A percentile compares a stretch with the other conserved stretches of the same genome.
Evolutionary conservation across 305 asterid species (phyloP).

Genomic region (Solanum hybrid): DNA sequence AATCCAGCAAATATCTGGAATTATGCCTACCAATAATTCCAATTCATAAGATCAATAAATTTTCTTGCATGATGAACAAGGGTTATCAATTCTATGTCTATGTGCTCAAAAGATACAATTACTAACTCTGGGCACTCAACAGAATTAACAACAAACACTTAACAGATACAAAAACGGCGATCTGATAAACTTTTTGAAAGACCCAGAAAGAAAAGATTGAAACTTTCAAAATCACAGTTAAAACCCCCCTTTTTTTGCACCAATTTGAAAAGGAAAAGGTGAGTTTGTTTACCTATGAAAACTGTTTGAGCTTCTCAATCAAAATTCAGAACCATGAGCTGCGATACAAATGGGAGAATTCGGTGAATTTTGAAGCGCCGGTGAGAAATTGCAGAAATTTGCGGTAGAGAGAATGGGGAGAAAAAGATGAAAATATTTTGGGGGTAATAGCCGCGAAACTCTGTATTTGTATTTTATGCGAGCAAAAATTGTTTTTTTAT

Average conservation of each 20-base stretch:
- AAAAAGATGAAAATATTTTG: constrained; percentile 9
- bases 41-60: background rate
- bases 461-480: constrained; percentile 7
- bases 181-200: background rate
- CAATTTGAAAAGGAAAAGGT: background rate
- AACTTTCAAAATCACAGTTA: background rate
- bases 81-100: background rate
- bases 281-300: constrained; percentile 5
- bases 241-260: background rate
- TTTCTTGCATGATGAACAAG: background rate
- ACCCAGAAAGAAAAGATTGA: background rate
- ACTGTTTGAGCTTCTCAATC: background rate
- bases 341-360: background rate
- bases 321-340: background rate
- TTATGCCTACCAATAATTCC: background rate
- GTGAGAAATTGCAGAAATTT: background rate
- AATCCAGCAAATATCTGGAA: background rate
- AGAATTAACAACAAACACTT: background rate
- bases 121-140: background rate
- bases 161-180: background rate
- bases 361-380: background rate
- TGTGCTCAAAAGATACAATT: background rate
- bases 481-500: background rate
- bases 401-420: background rate
- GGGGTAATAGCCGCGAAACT: constrained; percentile 17